These are phyloP conservation scores for Aureobasidium namibiae DNA, from an alignment of 2,329 filamentous ascomycete genomes.

Conservation along the genomic window DNA sequence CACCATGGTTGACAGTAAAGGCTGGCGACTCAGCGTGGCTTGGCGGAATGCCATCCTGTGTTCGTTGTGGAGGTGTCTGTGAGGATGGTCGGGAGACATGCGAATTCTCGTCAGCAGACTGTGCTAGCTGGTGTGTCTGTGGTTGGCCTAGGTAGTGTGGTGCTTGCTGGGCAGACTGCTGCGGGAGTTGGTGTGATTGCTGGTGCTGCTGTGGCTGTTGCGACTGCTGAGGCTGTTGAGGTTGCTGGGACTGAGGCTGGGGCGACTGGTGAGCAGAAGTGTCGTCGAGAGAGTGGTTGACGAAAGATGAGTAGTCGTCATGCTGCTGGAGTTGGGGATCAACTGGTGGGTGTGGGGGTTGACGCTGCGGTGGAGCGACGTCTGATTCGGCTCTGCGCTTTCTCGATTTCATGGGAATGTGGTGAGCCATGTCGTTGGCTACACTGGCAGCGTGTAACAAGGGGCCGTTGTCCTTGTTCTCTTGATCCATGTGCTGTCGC, in stretches of 20 bases:
- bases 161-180: constrained; percentile 19
- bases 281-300: background rate
- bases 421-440: background rate
- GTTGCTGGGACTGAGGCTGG: background rate
- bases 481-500: constrained; percentile 15
- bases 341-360: background rate
- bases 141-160: background rate
- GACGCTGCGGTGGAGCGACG: background rate
- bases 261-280: background rate
- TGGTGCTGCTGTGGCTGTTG: background rate
- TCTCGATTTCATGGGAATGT: background rate
- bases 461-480: constrained; percentile 6
- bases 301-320: constrained; percentile 9
- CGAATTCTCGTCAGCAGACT: background rate
- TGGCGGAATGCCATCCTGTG: background rate
- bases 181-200: constrained; percentile 20
- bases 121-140: constrained; percentile 7
- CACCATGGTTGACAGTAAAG: constrained; percentile 27
- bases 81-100: background rate
- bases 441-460: background rate
- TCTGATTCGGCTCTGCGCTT: constrained; percentile 7
- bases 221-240: background rate
- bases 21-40: constrained; percentile 20
- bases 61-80: background rate
- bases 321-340: constrained; percentile 14